Conservation (phyloP, 148 eudicot species). For the Dysphania ambrosioides region DNA sequence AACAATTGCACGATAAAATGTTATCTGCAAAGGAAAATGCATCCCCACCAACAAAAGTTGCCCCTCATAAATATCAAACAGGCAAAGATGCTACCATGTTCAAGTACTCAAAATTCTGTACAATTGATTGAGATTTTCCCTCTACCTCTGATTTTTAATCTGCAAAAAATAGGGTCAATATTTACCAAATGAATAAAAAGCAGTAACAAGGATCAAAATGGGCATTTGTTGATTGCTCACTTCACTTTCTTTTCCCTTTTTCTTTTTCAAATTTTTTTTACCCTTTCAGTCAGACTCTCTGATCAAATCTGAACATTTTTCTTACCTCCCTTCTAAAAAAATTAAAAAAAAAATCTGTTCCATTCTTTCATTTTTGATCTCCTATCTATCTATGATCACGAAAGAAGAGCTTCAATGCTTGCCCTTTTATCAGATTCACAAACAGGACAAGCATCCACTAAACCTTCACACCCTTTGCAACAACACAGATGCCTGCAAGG, state of each 20-base stretch:
- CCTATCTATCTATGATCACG: background rate
- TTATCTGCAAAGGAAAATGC: too few species aligned
- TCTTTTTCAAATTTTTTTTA: constrained; percentile 6
- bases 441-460: constrained; percentile 62
- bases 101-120: constrained; percentile 24
- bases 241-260: too few species aligned
- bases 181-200: constrained; percentile 24
- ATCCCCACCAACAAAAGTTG: background rate
- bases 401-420: constrained; percentile 50
- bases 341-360: background rate
- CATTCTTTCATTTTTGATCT: background rate
- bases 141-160: constrained; percentile 12
- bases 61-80: background rate
- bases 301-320: constrained; percentile 19
- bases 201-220: constrained; percentile 16
- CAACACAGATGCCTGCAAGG: constrained; percentile 78
- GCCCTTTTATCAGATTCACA: constrained; percentile 55
- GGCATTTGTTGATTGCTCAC: constrained; percentile 20
- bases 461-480: constrained; percentile 57
- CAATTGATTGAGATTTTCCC: constrained; percentile 17
- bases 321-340: background rate
- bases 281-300: constrained; percentile 11
- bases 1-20: too few species aligned
- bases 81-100: constrained; percentile 16
- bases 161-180: constrained; percentile 12